Percentiles rank a stretch among this genome's conserved stretches.
Conservation (phyloP, 2,329 filamentous ascomycete species). For the Escovopsis sp. region DNA sequence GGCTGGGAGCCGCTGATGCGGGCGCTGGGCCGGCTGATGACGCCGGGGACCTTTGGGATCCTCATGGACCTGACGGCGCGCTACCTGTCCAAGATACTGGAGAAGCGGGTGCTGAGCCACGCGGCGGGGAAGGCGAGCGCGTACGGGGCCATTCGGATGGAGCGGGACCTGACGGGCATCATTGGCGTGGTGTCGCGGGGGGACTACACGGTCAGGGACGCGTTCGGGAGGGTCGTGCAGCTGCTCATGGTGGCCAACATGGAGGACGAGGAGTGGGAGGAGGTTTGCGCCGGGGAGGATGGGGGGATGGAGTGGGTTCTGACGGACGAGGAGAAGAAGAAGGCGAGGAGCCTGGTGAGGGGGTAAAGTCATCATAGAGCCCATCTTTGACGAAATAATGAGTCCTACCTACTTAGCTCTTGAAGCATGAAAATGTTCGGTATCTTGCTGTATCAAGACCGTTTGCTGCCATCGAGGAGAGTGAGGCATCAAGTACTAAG, state of each 20-base stretch:
- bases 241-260: slow-evolving; percentile 80
- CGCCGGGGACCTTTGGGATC: slow-evolving; percentile 57
- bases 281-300: slow-evolving; percentile 41
- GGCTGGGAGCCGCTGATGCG: slow-evolving; percentile 77
- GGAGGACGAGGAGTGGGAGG: slow-evolving; percentile 93
- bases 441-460: too few species aligned
- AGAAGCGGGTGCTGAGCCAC: slow-evolving; percentile 76
- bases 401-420: too few species aligned
- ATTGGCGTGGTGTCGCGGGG: slow-evolving; percentile 52
- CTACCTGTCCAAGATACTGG: slow-evolving; percentile 64
- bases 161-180: slow-evolving; percentile 69
- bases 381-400: too few species aligned
- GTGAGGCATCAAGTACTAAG: too few species aligned
- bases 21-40: slow-evolving; percentile 75
- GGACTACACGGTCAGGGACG: slow-evolving; percentile 63
- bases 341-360: slow-evolving; percentile 54
- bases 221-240: slow-evolving; percentile 63
- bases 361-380: slow-evolving; percentile 7
- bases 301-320: slow-evolving; percentile 59
- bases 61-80: slow-evolving; percentile 60
- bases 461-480: too few species aligned
- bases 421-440: too few species aligned
- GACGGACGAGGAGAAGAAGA: slow-evolving; percentile 56
- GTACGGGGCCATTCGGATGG: slow-evolving; percentile 67
- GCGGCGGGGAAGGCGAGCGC: slow-evolving; percentile 65